Evolutionary conservation across 257 asterid species (phyloP), one percentile per base, ranked within the genome.

Genomic region (Nicotiana sylvestris): DNA sequence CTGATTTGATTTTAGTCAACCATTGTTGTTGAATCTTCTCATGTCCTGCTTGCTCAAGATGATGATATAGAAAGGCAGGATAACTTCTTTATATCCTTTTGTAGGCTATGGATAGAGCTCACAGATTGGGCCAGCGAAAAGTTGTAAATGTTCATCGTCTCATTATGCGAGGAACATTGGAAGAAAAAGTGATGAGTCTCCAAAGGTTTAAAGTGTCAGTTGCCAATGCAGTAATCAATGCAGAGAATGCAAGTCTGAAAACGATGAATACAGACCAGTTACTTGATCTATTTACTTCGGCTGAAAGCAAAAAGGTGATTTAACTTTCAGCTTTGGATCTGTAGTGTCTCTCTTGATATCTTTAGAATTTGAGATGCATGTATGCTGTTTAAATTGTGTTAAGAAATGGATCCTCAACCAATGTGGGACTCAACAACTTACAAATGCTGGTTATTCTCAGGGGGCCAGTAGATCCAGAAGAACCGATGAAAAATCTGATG

Each of bases 101-200:
- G 85, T 92, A 96, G 99, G 99, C 99, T 85, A 96, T 96, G 99
- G 99, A 96, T 87, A 91, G 99, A 89, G 99, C 99, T 57, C 98
- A 96, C 88, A 92, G 99, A 86, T 88, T 96, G 82, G 99, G 99
- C 39, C 99, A 96, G 90, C 88, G 91, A 83, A 96, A 92, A 85
- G 99, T 96, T 60, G 99, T 96, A 17, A 90, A 94, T 78, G 99
- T 96, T 66, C 98, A 96, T 83, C 98, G 99, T 49, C 97, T 96
- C 33, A 96, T 96, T 83, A 96, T 96, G 99, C 87, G 98, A 90
- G 99, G 99, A 89, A 93, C 98, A 66, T 86, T 96, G 92, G 99
- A 96, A 87, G 99, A 96, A 90, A 96, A 96, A 90, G 99, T 96
- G 76, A 96, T 96, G 99, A 94, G 98, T 85, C 99, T 96, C 86